Percentiles rank a stretch among this genome's conserved stretches.
Evolutionary conservation across 768 basidiomycete species (phyloP).

Genomic region (Roridomyces roridus): DNA sequence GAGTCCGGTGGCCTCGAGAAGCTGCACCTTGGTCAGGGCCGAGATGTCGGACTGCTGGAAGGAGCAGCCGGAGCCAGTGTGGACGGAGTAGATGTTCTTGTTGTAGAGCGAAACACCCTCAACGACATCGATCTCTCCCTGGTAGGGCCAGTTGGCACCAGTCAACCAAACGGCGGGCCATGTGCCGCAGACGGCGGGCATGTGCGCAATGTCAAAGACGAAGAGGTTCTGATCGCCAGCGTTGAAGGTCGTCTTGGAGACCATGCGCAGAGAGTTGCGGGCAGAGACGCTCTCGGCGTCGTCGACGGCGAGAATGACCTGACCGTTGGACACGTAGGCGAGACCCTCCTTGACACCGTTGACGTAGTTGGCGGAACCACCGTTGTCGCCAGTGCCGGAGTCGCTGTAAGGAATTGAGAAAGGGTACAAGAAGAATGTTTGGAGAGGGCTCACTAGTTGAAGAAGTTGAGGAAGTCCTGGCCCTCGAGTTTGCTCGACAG

Average conservation of each 20-base stretch:
- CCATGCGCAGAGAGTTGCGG: constrained; percentile 25
- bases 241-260: constrained; percentile 25
- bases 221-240: constrained; percentile 20
- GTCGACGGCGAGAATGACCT: constrained; percentile 26
- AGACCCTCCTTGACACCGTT: constrained; percentile 19
- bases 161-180: constrained; percentile 42
- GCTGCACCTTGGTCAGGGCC: constrained; percentile 7
- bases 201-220: constrained; percentile 41
- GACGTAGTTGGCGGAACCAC: constrained; percentile 25
- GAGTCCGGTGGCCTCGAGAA: constrained; percentile 9
- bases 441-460: constrained; percentile 19
- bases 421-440: neutral
- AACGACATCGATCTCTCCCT: constrained; percentile 20
- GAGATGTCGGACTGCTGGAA: constrained; percentile 13
- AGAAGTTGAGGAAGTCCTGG: constrained; percentile 24
- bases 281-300: constrained; percentile 8
- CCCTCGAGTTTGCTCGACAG: constrained; percentile 21
- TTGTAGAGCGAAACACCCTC: constrained; percentile 18
- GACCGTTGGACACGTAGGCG: constrained; percentile 16
- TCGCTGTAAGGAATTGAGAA: constrained; percentile 4
- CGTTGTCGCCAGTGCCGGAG: constrained; percentile 19
- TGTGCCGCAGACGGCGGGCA: constrained; percentile 46
- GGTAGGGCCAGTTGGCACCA: constrained; percentile 24
- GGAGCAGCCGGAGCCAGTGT: constrained; percentile 27
- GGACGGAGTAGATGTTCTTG: constrained; percentile 27